Conservation (phyloP, 2,329 filamentous ascomycete species). For the Scedosporium boydii region DNA sequence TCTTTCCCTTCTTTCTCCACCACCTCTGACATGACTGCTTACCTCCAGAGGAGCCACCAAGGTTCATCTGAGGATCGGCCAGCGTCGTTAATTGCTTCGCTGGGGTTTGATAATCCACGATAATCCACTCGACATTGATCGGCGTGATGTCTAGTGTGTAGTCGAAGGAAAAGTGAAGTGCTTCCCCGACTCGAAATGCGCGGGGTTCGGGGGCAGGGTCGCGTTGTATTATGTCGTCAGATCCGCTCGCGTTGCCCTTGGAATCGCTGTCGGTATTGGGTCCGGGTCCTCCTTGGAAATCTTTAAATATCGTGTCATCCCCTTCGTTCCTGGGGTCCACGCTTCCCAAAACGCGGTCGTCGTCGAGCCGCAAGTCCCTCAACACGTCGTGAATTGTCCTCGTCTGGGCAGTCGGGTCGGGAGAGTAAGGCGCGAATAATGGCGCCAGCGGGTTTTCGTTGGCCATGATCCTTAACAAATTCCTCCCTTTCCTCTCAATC, state of each 20-base stretch:
- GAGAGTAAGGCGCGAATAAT: not conserved
- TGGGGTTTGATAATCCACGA: not conserved
- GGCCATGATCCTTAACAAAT: not conserved
- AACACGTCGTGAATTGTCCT: not conserved
- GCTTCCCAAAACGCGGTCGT: not conserved
- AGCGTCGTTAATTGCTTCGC: not conserved
- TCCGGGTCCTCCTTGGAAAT: too few species aligned
- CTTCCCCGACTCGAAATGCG: not conserved
- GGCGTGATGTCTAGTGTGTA: too few species aligned
- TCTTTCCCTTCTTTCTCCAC: too few species aligned
- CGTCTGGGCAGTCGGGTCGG: not conserved
- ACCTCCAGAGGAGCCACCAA: too few species aligned
- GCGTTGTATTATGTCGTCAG: too few species aligned
- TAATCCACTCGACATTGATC: not conserved
- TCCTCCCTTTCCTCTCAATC: not conserved
- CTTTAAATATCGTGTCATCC: not conserved
- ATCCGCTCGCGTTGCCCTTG: too few species aligned
- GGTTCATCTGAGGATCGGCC: too few species aligned
- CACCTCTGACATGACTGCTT: too few species aligned
- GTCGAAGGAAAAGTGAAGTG: too few species aligned
- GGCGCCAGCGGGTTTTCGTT: not conserved
- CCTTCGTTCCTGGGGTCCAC: not conserved
- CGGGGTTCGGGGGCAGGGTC: not conserved
- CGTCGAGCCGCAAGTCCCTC: not conserved
- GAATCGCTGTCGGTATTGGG: too few species aligned